Conservation (phyloP, 805 yeast species). For the Schwanniomyces pseudopolymorphus region DNA sequence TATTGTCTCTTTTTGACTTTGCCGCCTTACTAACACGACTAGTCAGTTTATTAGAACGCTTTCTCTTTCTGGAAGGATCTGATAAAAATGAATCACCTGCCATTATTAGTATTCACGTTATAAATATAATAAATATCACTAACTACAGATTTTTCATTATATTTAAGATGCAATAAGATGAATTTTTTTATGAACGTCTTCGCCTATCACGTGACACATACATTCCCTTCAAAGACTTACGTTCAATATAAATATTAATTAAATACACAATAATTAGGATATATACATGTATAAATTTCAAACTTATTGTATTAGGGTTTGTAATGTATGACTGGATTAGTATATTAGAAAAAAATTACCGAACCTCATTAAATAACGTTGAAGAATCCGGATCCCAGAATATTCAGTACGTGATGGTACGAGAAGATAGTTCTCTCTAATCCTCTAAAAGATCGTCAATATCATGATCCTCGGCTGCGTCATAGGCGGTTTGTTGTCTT, state of each 20-base stretch:
- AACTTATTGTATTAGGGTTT: not conserved
- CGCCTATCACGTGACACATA: conserved; percentile 6
- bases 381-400: not conserved
- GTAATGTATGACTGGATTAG: not conserved
- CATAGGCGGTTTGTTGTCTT: conserved; percentile 45
- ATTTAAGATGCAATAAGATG: not conserved
- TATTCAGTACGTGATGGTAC: not conserved
- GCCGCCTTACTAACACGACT: conserved; percentile 15
- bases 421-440: conserved; percentile 12
- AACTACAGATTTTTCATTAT: not conserved
- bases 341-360: not conserved
- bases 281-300: not conserved
- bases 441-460: conserved; percentile 69
- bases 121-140: not conserved
- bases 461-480: conserved; percentile 60
- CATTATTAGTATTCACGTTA: conserved; percentile 25
- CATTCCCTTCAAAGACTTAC: too few relatives aligned
- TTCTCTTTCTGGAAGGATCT: conserved; percentile 57
- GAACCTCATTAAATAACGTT: not conserved
- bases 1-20: conserved; percentile 15
- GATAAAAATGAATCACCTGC: conserved; percentile 63
- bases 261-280: not conserved
- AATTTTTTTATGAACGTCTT: not conserved
- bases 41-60: conserved; percentile 28
- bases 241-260: too few relatives aligned